Base-by-base conservation (phyloP, 2,329 filamentous ascomycete species). In the Trichoderma sp. region DNA sequence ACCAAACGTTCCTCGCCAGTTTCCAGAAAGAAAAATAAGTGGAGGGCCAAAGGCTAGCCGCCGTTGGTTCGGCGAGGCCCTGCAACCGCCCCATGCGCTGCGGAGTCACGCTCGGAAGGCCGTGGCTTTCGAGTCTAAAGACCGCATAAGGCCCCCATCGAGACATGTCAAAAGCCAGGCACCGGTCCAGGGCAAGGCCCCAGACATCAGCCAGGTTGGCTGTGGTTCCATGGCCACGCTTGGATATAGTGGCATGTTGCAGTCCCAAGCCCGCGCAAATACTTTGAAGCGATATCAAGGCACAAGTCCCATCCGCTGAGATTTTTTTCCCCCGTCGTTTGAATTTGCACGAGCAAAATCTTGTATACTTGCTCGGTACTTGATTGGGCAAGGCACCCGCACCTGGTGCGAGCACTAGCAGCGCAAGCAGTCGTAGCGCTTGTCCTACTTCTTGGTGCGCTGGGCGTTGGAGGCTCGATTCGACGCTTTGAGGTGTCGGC, bases 11-110 rank as follows among this genome's bases (percentile, higher is more conserved):
- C 53, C 63, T 66, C 40, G n/a, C 29, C 63, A 55, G 63, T 35
- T 66, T 66, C 63, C 63, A 66, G 63, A 66, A 66, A 66, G 40
- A 66, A 66, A 49, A 58, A 35, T 14, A 66, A 49, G 37, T 49
- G 53, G 63, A 66, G 63, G 53, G 53, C 27, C 2, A 43, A 19
- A 58, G 53, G 35, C 27, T 66, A 66, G 63, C 52, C 47, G 63
- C 63, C 63, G 63, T 58, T 66, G 63, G 63, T 35, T 16, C 63
- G 49, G 63, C 37, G n/a, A 66, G 29, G 55, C 62, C 62, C 52
- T 58, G 53, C 53, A 66, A 33, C 37, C 24, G 27, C 19, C 35
- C 63, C 63, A 35, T 66, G 53, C 52, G 13, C 24, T 58, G n/a
- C 37, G 53, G 53, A 57, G 53, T 33, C 19, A 27, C 10, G 37